These are phyloP conservation scores for Boletellus deceptivus DNA, from an alignment of 1,284 basidiomycete species.

Conservation along the genomic window DNA sequence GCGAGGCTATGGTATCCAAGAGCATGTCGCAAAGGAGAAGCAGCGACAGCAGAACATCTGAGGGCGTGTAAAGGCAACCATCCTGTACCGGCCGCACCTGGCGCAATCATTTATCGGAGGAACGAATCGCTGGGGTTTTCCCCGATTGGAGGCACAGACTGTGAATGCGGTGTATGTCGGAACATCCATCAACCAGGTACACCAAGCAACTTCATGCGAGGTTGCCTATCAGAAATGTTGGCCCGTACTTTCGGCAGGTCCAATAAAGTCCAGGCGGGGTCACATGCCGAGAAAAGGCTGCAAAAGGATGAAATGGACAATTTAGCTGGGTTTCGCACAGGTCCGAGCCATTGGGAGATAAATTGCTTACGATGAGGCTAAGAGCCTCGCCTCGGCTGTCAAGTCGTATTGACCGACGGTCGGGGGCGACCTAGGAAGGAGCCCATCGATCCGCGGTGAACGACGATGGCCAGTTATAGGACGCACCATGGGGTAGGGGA, in stretches of 20 bases:
- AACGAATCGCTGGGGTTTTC: conserved; percentile 2
- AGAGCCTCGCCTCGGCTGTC: background rate
- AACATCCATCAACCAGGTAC: conserved; percentile 26
- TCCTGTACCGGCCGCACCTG: background rate
- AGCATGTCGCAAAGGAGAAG: conserved; percentile 31
- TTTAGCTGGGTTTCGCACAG: conserved; percentile 5
- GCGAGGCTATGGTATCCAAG: conserved; percentile 30
- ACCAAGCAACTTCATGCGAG: conserved; percentile 11
- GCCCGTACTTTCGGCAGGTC: conserved; percentile 6
- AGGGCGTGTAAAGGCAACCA: conserved; percentile 17
- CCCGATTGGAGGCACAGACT: conserved; percentile 5
- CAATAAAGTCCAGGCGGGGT: conserved; percentile 9
- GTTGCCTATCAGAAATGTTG: conserved; percentile 16
- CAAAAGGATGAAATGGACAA: conserved; percentile 10
- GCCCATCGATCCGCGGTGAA: too few relatives aligned
- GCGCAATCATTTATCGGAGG: background rate
- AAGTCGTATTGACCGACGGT: background rate
- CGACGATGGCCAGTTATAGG: background rate
- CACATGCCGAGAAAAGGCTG: conserved; percentile 17
- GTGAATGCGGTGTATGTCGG: conserved; percentile 14
- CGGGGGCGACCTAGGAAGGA: too few relatives aligned
- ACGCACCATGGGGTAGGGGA: conserved; percentile 18
- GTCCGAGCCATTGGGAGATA: background rate
- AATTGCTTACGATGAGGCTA: background rate
- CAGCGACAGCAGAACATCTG: conserved; percentile 22